phyloP scores from a whole-genome alignment of 495 filamentous ascomycete genomes.

The Lepidopterella palustris region DNA sequence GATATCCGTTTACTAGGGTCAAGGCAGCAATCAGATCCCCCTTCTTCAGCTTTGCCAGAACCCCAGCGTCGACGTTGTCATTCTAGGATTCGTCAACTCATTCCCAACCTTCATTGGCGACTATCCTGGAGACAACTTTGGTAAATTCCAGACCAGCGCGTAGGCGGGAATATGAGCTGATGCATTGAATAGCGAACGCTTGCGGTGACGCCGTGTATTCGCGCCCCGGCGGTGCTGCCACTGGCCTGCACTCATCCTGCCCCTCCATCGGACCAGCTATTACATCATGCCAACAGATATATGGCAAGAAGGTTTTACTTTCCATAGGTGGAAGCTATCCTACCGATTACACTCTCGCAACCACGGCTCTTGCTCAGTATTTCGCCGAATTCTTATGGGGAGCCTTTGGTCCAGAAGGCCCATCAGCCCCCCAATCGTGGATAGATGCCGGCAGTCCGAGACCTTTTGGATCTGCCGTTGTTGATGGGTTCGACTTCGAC shows the following conservation, averaged over 20 bases:
- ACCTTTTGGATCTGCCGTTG: conserved; percentile 34
- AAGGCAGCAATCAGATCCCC: conserved; percentile 41
- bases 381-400: conserved; percentile 60
- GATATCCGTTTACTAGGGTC: conserved; percentile 34
- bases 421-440: conserved; percentile 31
- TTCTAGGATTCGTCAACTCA: conserved; percentile 56
- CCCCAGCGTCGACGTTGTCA: conserved; percentile 57
- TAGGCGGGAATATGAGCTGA: not conserved
- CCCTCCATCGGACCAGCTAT: conserved; percentile 33
- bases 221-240: conserved; percentile 31
- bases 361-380: conserved; percentile 34
- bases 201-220: conserved; percentile 43
- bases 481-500: conserved; percentile 41
- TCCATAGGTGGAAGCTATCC: conserved; percentile 36
- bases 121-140: conserved; percentile 58
- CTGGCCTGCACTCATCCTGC: conserved; percentile 34
- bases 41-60: conserved; percentile 55
- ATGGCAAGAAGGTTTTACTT: conserved; percentile 39
- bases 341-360: conserved; percentile 33
- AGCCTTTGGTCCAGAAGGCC: conserved; percentile 50
- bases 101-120: conserved; percentile 55
- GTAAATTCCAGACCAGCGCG: conserved; percentile 19
- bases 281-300: conserved; percentile 31
- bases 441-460: conserved; percentile 30
- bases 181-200: conserved; percentile 42